Evolutionary conservation across 2,329 filamentous ascomycete genomes (phyloP), one percentile per base, ranked within the genome.

Genomic region (Tolypocladium endophyticum): DNA sequence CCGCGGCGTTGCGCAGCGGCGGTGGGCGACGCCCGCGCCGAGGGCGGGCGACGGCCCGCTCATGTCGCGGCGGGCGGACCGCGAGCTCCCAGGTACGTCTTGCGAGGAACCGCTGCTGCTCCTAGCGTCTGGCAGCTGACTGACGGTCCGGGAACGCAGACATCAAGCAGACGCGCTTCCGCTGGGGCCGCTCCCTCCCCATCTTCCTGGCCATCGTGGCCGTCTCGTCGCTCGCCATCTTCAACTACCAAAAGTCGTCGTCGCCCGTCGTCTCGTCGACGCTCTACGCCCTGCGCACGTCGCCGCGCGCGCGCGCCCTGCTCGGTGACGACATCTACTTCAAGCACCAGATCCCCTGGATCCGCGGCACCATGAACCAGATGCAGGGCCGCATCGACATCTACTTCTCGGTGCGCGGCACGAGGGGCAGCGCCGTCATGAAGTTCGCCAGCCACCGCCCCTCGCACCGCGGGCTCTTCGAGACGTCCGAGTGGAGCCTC

Each of bases 221-320:
- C 56, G 79, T 81, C 59, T 88, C 87, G 65, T 87, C 87, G 65
- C 77, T 95, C 61, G 90, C 88, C 66, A 97, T 99, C 74, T 97
- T 99, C 88, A 99, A 99, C 82, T 97, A 99, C 83, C 93, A 99
- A 74, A 97, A 97, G 74, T 85, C 87, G 60, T 91, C 89, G n/a
- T 91, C 87, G 33, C 89, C 89, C 59, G 84, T 93, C 36, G 89
- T 97, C n/a, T 86, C 86, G 59, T 90, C 89, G 59, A 94, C 92
- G 5, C 83, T 99, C 35, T 99, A 97, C 79, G 89, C 93, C 1
- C 83, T 99, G 64, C 89, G 94, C 64, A 95, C 90, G 3, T 91
- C 88, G 60, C 77, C 83, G 3, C 76, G 79, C 61, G 94, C 92
- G 54, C 86, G 92, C 69, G 86, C 86, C 60, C 77, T 87, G 54